Conservation (phyloP, 257 asterid genomes). For the Fraxinus quadrangulata region DNA sequence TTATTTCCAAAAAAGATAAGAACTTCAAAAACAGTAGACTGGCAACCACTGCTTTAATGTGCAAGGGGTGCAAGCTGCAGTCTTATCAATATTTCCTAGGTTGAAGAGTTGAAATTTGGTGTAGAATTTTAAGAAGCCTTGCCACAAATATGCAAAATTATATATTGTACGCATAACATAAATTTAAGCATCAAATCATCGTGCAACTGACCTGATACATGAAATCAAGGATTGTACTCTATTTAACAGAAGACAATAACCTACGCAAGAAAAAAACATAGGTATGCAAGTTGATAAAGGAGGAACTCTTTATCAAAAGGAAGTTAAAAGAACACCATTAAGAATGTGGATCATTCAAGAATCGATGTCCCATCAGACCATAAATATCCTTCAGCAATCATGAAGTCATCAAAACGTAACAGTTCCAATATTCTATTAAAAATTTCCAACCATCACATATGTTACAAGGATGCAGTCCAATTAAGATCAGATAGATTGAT, state of each 20-base stretch:
- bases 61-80: neutral
- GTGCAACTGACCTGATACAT: neutral
- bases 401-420: neutral
- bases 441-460: neutral
- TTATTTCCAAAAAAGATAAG: too few relatives aligned
- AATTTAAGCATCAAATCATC: neutral
- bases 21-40: neutral
- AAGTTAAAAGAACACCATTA: neutral
- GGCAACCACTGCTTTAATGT: neutral
- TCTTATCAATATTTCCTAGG: neutral
- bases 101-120: neutral
- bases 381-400: neutral
- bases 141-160: neutral
- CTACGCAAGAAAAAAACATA: neutral
- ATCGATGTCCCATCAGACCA: neutral
- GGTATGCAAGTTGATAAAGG: neutral
- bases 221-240: neutral
- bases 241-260: neutral
- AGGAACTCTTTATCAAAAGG: neutral
- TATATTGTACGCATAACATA: neutral
- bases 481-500: neutral
- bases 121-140: neutral
- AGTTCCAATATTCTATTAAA: neutral
- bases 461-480: neutral
- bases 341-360: neutral